These are phyloP conservation scores for Groenewaldozyma sp. DNA, from an alignment of 1,139 yeast genomes.

Conservation along the genomic window DNA sequence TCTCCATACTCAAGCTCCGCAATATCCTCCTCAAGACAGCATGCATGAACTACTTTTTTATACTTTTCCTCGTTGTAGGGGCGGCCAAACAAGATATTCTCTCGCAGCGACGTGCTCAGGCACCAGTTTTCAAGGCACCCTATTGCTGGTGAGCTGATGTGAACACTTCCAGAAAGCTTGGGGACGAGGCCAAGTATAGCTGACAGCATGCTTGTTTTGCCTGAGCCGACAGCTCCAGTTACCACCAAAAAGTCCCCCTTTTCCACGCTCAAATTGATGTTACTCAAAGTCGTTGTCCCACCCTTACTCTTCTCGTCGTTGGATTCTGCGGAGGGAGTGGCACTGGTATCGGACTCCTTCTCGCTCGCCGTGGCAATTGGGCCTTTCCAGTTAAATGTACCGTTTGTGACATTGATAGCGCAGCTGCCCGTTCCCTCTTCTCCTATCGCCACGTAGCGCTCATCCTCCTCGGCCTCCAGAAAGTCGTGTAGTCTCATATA, in stretches of 20 bases:
- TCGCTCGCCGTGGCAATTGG: slow-evolving; percentile 1
- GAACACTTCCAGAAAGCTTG: slow-evolving; percentile 38
- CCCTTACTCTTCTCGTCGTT: background rate
- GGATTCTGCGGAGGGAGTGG: background rate
- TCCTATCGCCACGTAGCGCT: slow-evolving; percentile 21
- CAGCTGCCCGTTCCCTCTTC: slow-evolving; percentile 23
- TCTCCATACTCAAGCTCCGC: slow-evolving; percentile 62
- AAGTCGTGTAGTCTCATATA: slow-evolving; percentile 45
- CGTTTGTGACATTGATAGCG: slow-evolving; percentile 42
- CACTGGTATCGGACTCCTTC: background rate
- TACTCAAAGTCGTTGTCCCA: too few species aligned
- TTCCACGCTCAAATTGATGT: slow-evolving; percentile 35
- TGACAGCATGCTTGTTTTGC: slow-evolving; percentile 51
- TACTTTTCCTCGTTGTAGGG: slow-evolving; percentile 42
- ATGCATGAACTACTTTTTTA: slow-evolving; percentile 40
- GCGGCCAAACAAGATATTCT: slow-evolving; percentile 55
- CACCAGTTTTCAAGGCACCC: slow-evolving; percentile 38
- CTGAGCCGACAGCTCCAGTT: slow-evolving; percentile 58
- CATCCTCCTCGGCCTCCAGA: slow-evolving; percentile 34
- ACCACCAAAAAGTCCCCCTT: slow-evolving; percentile 52
- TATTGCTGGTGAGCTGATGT: slow-evolving; percentile 24
- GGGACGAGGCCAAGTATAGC: slow-evolving; percentile 52
- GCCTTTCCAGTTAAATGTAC: slow-evolving; percentile 52
- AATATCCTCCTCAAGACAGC: slow-evolving; percentile 51
- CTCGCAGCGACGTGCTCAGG: slow-evolving; percentile 57